A percentile compares a stretch with the other conserved stretches of the same genome.
These are phyloP conservation scores for Candida rishiriensis DNA, from an alignment of 805 yeast genomes.

Conservation along the genomic window DNA sequence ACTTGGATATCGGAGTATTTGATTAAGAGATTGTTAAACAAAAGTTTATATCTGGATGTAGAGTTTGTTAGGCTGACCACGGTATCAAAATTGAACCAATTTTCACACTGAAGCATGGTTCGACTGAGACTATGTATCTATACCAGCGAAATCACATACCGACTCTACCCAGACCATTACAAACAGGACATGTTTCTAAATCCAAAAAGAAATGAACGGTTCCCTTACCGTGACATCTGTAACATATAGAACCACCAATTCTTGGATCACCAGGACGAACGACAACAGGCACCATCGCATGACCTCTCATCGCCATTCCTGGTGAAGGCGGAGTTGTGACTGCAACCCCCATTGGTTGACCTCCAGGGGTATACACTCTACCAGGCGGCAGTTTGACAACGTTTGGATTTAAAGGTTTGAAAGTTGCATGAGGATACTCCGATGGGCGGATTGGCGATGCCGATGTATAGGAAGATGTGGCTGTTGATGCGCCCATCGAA, in stretches of 20 bases:
- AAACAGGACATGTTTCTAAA: constrained; percentile 56
- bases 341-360: constrained; percentile 6
- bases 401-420: constrained; percentile 22
- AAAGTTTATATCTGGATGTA: no score
- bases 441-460: no score
- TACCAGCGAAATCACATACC: background rate
- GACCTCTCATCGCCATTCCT: no score
- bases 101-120: no score
- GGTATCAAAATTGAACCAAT: no score
- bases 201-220: constrained; percentile 50
- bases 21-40: no score
- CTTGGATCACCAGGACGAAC: constrained; percentile 77
- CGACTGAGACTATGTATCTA: no score
- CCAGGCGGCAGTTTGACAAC: constrained; percentile 26
- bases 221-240: constrained; percentile 68
- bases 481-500: background rate
- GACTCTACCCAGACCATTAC: constrained; percentile 65
- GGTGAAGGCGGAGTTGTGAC: constrained; percentile 26
- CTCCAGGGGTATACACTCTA: constrained; percentile 5
- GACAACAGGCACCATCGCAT: constrained; percentile 19
- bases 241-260: constrained; percentile 70
- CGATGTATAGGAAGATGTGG: constrained; percentile 2
- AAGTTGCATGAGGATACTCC: constrained; percentile 8
- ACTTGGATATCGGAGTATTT: no score
- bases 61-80: no score